Evolutionary conservation across 345 rosid genomes (phyloP).

Genomic region (Trapa incisa): DNA sequence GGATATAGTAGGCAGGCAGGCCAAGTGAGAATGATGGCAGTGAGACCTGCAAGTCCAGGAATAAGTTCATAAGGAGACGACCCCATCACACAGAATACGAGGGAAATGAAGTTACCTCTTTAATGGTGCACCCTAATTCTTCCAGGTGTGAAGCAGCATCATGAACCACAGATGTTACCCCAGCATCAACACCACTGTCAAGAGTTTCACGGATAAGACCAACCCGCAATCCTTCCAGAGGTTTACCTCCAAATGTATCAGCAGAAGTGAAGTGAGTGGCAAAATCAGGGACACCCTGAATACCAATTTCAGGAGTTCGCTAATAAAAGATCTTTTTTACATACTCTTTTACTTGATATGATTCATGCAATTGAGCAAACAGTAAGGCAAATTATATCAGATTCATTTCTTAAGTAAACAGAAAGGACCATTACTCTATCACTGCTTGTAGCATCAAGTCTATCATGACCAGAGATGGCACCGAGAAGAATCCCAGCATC

Average conservation of each 20-base stretch:
- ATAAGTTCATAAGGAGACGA: neutral
- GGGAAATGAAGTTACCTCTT: conserved; percentile 33
- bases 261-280: conserved; percentile 34
- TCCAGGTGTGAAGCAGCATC: conserved; percentile 73
- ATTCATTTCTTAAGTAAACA: neutral
- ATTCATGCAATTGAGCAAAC: no score
- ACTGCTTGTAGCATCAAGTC: conserved; percentile 74
- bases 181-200: conserved; percentile 61
- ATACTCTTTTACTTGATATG: no score
- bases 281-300: conserved; percentile 70
- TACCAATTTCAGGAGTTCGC: neutral
- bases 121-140: conserved; percentile 62
- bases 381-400: no score
- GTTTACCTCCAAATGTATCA: conserved; percentile 40
- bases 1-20: conserved; percentile 78
- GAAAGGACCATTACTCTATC: conserved; percentile 34
- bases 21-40: conserved; percentile 83
- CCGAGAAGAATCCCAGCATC: conserved; percentile 79
- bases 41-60: conserved; percentile 40
- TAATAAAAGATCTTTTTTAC: neutral
- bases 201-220: conserved; percentile 81
- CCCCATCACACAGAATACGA: neutral
- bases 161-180: conserved; percentile 52
- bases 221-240: conserved; percentile 62
- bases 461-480: conserved; percentile 74